Conservation (phyloP, 2,329 filamentous ascomycete genomes). For the Fonsecaea nubica region DNA sequence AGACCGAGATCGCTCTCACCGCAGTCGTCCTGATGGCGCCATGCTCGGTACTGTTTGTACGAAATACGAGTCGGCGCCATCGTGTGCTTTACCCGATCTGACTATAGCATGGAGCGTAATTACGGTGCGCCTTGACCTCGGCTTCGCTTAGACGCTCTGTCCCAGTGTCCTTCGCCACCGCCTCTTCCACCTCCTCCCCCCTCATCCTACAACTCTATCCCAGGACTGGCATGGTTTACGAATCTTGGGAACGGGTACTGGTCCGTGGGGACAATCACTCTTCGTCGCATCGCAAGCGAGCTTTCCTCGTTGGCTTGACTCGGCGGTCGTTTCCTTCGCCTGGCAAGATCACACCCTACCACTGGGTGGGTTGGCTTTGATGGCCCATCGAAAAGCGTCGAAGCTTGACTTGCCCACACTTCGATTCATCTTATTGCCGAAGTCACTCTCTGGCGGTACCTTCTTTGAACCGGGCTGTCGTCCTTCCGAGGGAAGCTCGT, state of each 20-base stretch:
- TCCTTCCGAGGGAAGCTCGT: conserved; percentile 13
- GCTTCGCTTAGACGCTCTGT: conserved; percentile 4
- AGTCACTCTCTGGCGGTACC: neutral
- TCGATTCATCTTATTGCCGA: neutral
- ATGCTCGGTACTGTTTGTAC: neutral
- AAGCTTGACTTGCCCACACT: neutral
- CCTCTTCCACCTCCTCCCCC: neutral
- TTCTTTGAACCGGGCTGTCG: neutral
- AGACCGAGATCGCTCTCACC: neutral
- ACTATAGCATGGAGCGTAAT: neutral
- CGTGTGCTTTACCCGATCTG: neutral
- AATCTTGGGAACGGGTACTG: neutral
- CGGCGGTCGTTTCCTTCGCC: conserved; percentile 5
- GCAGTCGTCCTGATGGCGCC: conserved; percentile 1
- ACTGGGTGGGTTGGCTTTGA: conserved; percentile 4
- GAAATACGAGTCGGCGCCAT: conserved; percentile 7
- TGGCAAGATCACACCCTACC: neutral
- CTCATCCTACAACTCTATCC: neutral
- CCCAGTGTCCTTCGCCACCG: neutral
- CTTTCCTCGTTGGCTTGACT: conserved; percentile 2
- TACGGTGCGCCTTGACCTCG: neutral
- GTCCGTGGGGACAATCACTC: neutral
- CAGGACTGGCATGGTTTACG: conserved; percentile 23
- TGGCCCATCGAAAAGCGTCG: conserved; percentile 13
- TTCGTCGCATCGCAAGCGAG: conserved; percentile 19